Base-by-base conservation (phyloP, 2,329 filamentous ascomycete genomes). In the Saccharata proteae region DNA sequence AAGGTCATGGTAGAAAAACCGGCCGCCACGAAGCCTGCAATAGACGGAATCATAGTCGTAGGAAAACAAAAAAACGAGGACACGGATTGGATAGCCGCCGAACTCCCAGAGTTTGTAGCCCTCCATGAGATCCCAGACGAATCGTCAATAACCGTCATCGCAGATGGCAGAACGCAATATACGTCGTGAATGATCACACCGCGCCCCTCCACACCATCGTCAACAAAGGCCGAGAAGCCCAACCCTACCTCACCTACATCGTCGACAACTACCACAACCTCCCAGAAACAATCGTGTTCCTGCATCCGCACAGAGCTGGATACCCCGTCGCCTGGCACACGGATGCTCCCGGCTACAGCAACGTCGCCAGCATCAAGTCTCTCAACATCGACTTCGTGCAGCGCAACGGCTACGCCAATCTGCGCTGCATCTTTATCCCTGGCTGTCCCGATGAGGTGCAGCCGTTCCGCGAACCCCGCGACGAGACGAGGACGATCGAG, bases 371-470 rank as follows among this genome's bases (percentile, higher is more conserved):
- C 11, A 32, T 46, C 6, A 17, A 38, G 9, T 43, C 44, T 24
- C 44, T 62, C 8, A 49, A 54, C 7, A 41, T 54, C n/a, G 46
- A 51, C 17, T 51, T 51, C 11, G 46, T 61, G 15, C 45, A 51
- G 25, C 38, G 45, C 3, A 42, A 48, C 3, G 58, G 58, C 13
- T 61, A 55, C 33, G 54, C 53, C 4, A 57, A 57, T 33, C 43
- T 62, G 20, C 46, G 50, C n/a, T 62, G 59, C 42, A 45, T 49
- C 13, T 42, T 41, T 26, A 38, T 42, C 19, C 47, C 52, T 1
- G 55, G 57, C 16, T 61, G 58, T 36, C 57, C 56, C 12, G 48
- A 45, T 7, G 55, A 51, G 28, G 40, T 59, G 13, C 43, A 51
- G 12, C 52, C 49, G 2, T 44, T 48, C n/a, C 40, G 39, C 20